A percentile compares a stretch with the other conserved stretches of the same genome.
phyloP scores from a whole-genome alignment of 140 eudicot species.

The Ambrosia hybrid region DNA sequence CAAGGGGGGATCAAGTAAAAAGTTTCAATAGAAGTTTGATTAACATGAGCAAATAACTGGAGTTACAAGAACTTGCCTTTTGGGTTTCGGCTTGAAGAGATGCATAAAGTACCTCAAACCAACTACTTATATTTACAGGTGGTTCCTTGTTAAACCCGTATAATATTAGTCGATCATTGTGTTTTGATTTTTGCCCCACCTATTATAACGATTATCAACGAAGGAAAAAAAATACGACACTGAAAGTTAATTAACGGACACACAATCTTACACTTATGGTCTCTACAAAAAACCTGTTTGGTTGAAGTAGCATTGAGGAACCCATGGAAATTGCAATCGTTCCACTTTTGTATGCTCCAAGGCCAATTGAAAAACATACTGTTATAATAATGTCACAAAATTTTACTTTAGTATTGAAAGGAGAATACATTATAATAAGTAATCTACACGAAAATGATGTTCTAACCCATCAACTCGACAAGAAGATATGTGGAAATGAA shows the following conservation, averaged over 20 bases:
- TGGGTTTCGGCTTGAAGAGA: conserved; percentile 38
- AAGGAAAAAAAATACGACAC: background rate
- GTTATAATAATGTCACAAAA: background rate
- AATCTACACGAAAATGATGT: background rate
- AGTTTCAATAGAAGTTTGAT: background rate
- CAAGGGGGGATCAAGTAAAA: background rate
- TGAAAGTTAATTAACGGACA: background rate
- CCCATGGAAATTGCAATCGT: background rate
- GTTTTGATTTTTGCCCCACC: background rate
- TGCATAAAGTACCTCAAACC: conserved; percentile 45
- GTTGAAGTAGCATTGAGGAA: background rate
- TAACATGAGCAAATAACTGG: background rate
- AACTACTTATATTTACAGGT: conserved; percentile 36
- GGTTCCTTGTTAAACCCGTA: conserved; percentile 47
- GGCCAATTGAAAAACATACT: background rate
- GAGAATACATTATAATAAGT: background rate
- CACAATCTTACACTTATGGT: background rate
- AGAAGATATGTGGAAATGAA: background rate
- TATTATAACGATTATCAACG: background rate
- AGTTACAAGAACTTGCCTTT: conserved; percentile 37
- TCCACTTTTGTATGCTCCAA: background rate
- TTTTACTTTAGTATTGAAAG: background rate
- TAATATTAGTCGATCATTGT: conserved; percentile 31
- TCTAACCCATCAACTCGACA: background rate
- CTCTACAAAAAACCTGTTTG: background rate